Evolutionary conservation across 2,329 filamentous ascomycete species (phyloP).

Genomic region (Botrytis byssoidea): DNA sequence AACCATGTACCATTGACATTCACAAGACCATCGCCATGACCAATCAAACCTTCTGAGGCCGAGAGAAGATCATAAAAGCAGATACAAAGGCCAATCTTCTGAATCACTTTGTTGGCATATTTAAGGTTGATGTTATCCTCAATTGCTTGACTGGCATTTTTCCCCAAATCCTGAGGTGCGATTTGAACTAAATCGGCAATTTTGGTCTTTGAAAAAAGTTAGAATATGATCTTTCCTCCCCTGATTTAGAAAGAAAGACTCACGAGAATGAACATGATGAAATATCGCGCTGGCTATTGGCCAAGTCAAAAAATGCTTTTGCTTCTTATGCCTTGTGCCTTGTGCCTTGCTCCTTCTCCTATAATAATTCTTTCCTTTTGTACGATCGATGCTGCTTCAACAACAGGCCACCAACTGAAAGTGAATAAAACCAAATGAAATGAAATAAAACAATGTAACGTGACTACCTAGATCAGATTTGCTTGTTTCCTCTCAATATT

Average conservation of each 20-base stretch:
- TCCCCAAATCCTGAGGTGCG: slow-evolving; percentile 81
- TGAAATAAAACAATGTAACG: not conserved
- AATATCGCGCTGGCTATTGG: not conserved
- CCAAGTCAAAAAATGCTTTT: not conserved
- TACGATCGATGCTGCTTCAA: not conserved
- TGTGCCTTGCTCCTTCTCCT: not conserved
- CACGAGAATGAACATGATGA: slow-evolving; percentile 51
- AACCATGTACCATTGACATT: slow-evolving; percentile 77
- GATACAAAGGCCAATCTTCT: slow-evolving; percentile 90
- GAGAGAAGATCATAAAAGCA: slow-evolving; percentile 89
- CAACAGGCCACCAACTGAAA: not conserved
- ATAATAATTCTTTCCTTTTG: not conserved
- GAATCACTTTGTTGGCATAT: slow-evolving; percentile 93
- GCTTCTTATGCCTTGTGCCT: not conserved
- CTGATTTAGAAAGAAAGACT: slow-evolving; percentile 30
- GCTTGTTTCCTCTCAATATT: not conserved
- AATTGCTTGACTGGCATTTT: slow-evolving; percentile 77
- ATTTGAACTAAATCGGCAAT: slow-evolving; percentile 95
- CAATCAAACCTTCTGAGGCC: slow-evolving; percentile 89
- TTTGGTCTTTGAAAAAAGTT: slow-evolving; percentile 65
- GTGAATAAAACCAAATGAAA: not conserved
- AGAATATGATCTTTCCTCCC: slow-evolving; percentile 1
- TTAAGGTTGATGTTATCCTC: slow-evolving; percentile 97
- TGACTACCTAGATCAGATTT: not conserved
- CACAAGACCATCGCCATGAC: slow-evolving; percentile 85